These are phyloP conservation scores for Fraxinus xanthoxyloides DNA, from an alignment of 305 asterid genomes.

Conservation along the genomic window DNA sequence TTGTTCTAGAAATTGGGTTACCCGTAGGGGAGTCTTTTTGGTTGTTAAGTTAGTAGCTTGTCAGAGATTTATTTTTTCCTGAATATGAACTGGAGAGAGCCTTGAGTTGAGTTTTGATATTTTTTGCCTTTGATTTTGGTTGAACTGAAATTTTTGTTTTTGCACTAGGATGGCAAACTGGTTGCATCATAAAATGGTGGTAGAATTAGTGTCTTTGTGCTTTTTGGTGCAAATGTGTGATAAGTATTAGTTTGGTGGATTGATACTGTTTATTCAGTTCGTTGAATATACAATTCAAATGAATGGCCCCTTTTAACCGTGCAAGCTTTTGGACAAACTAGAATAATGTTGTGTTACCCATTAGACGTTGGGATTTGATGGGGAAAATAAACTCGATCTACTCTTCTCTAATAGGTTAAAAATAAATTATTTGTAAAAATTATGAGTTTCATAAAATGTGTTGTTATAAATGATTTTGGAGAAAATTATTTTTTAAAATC, in stretches of 20 bases:
- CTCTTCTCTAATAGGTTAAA: neutral
- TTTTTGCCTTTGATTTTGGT: neutral
- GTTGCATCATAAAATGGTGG: neutral
- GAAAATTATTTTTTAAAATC: neutral
- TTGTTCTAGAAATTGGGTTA: slow-evolving; percentile 13
- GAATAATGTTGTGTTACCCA: neutral
- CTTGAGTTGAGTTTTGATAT: neutral
- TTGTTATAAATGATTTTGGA: neutral
- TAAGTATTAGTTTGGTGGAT: neutral
- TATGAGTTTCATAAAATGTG: neutral
- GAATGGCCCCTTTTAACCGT: neutral
- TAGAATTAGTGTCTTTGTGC: neutral
- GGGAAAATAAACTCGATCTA: neutral
- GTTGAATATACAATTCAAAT: neutral
- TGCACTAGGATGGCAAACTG: neutral
- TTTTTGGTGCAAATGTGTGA: neutral
- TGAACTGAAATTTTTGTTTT: neutral
- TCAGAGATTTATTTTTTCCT: neutral
- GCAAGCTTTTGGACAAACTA: neutral
- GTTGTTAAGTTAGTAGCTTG: neutral
- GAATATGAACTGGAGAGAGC: neutral
- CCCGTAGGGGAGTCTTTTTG: neutral
- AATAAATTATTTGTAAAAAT: too few relatives aligned
- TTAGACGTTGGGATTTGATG: neutral
- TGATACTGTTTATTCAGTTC: neutral